Evolutionary conservation across 805 yeast species (phyloP), one percentile per base, ranked within the genome.

Genomic region (Metahyphopichia silvanorum): DNA sequence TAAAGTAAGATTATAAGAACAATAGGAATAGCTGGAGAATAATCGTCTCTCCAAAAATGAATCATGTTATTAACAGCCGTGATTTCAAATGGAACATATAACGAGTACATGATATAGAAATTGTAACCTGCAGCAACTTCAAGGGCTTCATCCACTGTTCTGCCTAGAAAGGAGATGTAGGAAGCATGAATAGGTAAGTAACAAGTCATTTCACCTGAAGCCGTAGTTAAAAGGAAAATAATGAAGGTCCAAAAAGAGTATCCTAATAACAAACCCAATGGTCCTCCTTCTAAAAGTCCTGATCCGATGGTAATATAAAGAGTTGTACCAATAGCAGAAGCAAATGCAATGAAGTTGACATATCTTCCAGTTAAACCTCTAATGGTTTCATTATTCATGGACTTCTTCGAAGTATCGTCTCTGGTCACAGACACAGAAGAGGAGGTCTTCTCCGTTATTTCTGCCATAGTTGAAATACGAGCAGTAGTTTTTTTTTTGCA

Each of bases 321-420:
- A 10, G 60, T 53, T n/a, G 51, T 42, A n/a, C 67, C 67, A 27
- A 60, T 60, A 22, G 62, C 78, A 34, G 87, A 88, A 10, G 87
- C 86, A 16, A 82, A 76, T 6, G 84, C 80, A 40, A 82, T 80
- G 34, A 82, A 66, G 46, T 81, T 83, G 21, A 83, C 75, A 57
- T 85, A 91, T 35, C 93, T 63, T 7, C 9, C 7, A 8, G 21
- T 8, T 8, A 20, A 10, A 8, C 10, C 10, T 20, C 21, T 20
- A 8, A 8, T 10, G 10, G 10, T 10, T 20, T 20, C 10, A 20
- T 20, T 20, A 20, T 20, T 20, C 21, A 20, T 20, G 7, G 21
- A 20, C n/a, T n/a, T n/a, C n/a, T n/a, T n/a, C n/a, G n/a, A n/a
- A n/a, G n/a, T n/a, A n/a, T n/a, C n/a, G n/a, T n/a, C n/a, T n/a